phyloP scores from a whole-genome alignment of 2,329 filamentous ascomycete species.

The Claviceps arundinis region DNA sequence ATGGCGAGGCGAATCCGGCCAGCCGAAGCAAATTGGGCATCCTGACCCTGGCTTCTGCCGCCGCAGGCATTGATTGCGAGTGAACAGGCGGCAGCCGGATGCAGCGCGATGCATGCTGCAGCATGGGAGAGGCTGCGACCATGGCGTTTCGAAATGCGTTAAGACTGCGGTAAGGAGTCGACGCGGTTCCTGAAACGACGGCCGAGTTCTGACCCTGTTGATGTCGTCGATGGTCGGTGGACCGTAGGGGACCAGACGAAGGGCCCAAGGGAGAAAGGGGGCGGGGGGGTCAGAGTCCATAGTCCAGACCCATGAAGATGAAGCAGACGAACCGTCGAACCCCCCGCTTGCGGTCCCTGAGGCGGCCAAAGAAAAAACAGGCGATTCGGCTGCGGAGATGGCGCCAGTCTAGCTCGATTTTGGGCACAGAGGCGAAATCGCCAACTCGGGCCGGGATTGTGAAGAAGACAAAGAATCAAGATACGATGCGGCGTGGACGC shows the following conservation, averaged over 20 bases:
- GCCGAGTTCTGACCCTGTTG: background rate
- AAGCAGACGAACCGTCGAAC: no score
- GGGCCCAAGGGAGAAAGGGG: background rate
- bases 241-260: background rate
- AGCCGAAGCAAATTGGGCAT: background rate
- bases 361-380: background rate
- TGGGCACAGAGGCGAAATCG: conserved; percentile 1
- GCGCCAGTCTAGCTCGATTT: background rate
- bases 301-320: no score
- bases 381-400: background rate
- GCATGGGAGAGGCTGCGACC: conserved; percentile 6
- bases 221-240: background rate
- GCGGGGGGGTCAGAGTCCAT: no score
- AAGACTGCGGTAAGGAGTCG: conserved; percentile 15
- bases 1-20: background rate
- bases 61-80: background rate
- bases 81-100: background rate
- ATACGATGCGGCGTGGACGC: background rate
- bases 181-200: conserved; percentile 17
- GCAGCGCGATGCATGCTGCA: conserved; percentile 4
- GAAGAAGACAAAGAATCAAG: no score
- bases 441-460: no score
- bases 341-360: no score
- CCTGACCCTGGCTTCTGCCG: conserved; percentile 1
- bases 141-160: conserved; percentile 16